Conservation (phyloP, 257 asterid species). For the Fraxinus americana region DNA sequence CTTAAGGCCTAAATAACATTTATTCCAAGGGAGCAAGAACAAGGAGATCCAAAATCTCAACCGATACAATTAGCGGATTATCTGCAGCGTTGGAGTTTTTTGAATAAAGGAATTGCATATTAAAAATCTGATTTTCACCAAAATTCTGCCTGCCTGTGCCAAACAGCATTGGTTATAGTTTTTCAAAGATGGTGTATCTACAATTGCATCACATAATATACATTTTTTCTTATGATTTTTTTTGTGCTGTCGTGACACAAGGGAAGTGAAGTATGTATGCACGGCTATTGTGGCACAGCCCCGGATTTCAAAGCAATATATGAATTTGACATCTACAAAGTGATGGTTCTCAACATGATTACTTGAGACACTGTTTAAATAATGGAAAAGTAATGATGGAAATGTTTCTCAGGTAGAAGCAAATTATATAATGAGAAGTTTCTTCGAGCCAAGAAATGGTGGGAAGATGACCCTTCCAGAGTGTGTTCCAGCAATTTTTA, state of each 20-base stretch:
- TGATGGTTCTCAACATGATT: not conserved
- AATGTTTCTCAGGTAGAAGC: not conserved
- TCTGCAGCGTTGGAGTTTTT: not conserved
- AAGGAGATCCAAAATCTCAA: not conserved
- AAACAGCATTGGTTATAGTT: not conserved
- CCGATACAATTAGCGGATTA: not conserved
- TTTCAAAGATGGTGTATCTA: not conserved
- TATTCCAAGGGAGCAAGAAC: not conserved
- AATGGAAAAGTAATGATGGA: not conserved
- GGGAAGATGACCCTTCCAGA: not conserved
- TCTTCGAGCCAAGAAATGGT: not conserved
- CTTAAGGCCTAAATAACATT: not conserved
- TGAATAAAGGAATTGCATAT: not conserved
- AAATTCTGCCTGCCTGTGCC: not conserved
- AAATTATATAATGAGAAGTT: not conserved
- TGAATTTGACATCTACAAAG: not conserved
- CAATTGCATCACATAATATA: not conserved
- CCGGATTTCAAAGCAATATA: not conserved
- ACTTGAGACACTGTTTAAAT: not conserved
- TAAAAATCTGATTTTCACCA: not conserved
- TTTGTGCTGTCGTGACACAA: not conserved
- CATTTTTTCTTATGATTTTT: not conserved
- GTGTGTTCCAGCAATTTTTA: not conserved
- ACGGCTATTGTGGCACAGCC: not conserved
- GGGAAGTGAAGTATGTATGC: not conserved